phyloP scores from a whole-genome alignment of 2,329 filamentous ascomycete species.

The Septoria linicola region DNA sequence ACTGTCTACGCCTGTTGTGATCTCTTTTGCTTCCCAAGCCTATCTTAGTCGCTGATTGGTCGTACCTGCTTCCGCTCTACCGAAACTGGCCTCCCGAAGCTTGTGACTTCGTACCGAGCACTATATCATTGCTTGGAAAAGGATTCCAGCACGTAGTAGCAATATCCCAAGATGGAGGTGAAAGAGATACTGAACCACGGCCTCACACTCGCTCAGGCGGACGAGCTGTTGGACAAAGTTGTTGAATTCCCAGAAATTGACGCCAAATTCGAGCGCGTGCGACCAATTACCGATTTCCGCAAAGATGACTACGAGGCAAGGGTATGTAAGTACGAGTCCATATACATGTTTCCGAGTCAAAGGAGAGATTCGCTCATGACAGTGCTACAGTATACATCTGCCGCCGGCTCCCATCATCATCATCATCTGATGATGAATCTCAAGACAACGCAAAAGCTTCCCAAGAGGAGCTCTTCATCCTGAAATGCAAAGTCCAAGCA shows the following conservation, averaged over 20 bases:
- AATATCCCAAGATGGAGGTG: not conserved
- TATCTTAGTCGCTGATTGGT: not conserved
- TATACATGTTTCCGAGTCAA: no score
- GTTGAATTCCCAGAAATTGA: conserved; percentile 20
- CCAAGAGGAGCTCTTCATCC: conserved; percentile 24
- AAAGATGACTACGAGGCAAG: conserved; percentile 35
- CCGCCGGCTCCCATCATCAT: conserved; percentile 8
- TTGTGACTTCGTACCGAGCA: not conserved
- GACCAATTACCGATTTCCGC: conserved; percentile 36
- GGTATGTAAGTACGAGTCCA: not conserved
- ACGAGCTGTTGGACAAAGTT: conserved; percentile 21
- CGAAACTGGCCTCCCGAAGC: not conserved
- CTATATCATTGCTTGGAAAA: not conserved
- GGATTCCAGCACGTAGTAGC: not conserved
- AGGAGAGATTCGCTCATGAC: not conserved
- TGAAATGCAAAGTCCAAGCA: conserved; percentile 37
- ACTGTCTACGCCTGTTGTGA: not conserved
- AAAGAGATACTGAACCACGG: conserved; percentile 7
- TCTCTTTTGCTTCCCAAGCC: not conserved
- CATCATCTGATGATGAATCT: not conserved
- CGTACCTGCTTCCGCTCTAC: not conserved
- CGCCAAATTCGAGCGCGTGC: conserved; percentile 24
- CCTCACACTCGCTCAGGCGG: conserved; percentile 24
- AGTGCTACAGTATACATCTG: conserved; percentile 31
- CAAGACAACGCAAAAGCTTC: conserved; percentile 1